Conservation (phyloP, 352 stramenopile species). For the Phytophthora ohioensis region DNA sequence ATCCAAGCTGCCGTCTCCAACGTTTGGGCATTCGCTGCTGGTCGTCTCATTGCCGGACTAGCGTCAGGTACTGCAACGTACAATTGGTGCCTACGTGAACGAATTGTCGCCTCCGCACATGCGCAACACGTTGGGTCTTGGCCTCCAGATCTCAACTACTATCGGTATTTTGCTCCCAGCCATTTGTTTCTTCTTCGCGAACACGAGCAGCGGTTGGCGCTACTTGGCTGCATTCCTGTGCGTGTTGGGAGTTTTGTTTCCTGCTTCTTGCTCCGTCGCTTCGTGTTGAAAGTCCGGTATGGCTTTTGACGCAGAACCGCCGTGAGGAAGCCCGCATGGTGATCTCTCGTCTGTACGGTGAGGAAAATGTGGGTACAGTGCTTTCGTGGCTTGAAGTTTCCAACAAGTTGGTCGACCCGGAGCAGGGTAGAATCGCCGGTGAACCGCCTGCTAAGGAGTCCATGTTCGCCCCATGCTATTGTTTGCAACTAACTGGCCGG, state of each 20-base stretch:
- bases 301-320: conserved; percentile 29
- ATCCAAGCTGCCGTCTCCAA: conserved; percentile 29
- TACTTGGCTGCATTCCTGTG: conserved; percentile 44
- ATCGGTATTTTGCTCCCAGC: no score
- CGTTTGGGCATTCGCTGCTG: conserved; percentile 24
- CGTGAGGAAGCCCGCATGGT: conserved; percentile 30
- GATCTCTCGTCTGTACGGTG: conserved; percentile 34
- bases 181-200: not conserved
- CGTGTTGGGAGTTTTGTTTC: conserved; percentile 31
- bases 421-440: conserved; percentile 18
- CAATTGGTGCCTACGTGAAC: conserved; percentile 24
- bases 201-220: conserved; percentile 27
- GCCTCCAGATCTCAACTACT: no score
- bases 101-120: conserved; percentile 8
- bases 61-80: conserved; percentile 17
- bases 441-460: conserved; percentile 21
- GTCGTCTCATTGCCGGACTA: conserved; percentile 17
- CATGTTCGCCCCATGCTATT: conserved; percentile 18
- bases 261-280: conserved; percentile 21
- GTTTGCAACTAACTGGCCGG: conserved; percentile 18
- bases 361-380: conserved; percentile 28
- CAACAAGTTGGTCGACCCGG: conserved; percentile 24
- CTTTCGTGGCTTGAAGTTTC: conserved; percentile 23
- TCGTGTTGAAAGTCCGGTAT: conserved; percentile 34
- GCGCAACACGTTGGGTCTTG: no score